A percentile compares a stretch with the other conserved stretches of the same genome.
These are phyloP conservation scores for Larix sibirica DNA, from an alignment of 83 land plant genomes.

Conservation along the genomic window DNA sequence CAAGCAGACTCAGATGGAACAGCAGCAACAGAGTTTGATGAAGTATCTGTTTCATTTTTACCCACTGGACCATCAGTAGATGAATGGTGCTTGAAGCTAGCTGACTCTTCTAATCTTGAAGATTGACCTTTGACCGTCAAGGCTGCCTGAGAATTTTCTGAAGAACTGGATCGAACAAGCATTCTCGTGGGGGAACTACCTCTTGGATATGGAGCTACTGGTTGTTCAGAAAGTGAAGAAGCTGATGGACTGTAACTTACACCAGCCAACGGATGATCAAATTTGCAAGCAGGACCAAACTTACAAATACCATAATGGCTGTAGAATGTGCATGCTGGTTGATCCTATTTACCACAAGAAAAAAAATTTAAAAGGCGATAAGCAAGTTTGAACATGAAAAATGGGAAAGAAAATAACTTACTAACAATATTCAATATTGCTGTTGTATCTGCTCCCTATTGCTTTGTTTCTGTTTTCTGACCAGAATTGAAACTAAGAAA, in stretches of 20 bases:
- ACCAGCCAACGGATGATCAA: slow-evolving; percentile 38
- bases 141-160: not conserved
- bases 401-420: not conserved
- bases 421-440: too few species aligned
- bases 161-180: slow-evolving; percentile 28
- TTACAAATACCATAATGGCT: slow-evolving; percentile 61
- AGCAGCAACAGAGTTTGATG: slow-evolving; percentile 1
- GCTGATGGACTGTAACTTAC: slow-evolving; percentile 51
- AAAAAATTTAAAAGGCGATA: too few species aligned
- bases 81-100: not conserved
- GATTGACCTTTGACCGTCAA: not conserved
- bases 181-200: slow-evolving; percentile 41
- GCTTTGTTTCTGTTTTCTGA: too few species aligned
- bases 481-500: too few species aligned
- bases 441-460: too few species aligned
- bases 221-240: slow-evolving; percentile 53
- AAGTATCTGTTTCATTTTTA: slow-evolving; percentile 6
- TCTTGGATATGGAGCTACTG: slow-evolving; percentile 52
- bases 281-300: slow-evolving; percentile 62
- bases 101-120: not conserved
- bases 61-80: not conserved
- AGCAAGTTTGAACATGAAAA: not conserved
- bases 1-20: slow-evolving; percentile 9
- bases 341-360: slow-evolving; percentile 36
- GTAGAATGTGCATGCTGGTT: slow-evolving; percentile 34